A percentile compares a stretch with the other conserved stretches of the same genome.
These are phyloP conservation scores for Gilbertella persicaria DNA, from an alignment of 371 early-diverging fungal species.

Conservation along the genomic window DNA sequence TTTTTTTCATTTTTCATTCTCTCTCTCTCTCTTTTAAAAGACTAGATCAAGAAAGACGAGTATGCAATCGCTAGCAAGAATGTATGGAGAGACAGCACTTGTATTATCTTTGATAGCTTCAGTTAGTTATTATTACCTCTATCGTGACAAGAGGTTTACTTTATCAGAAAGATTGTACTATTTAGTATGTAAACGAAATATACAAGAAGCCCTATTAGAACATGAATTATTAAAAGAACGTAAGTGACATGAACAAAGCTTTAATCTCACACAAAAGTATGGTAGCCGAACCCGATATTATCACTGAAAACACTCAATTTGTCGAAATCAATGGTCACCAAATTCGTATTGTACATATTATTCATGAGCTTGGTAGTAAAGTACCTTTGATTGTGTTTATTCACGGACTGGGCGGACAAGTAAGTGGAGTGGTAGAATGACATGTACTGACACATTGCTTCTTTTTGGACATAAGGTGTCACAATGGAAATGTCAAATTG, in stretches of 20 bases:
- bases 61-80: not conserved
- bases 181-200: constrained; percentile 37
- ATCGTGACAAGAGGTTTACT: constrained; percentile 8
- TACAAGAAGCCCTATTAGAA: constrained; percentile 37
- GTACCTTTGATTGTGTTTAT: constrained; percentile 72
- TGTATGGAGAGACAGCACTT: constrained; percentile 10
- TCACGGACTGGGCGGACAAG: constrained; percentile 76
- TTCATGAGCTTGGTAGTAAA: constrained; percentile 66
- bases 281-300: constrained; percentile 45
- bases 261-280: too few species aligned
- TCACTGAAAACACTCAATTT: constrained; percentile 53
- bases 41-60: not conserved
- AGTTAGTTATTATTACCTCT: constrained; percentile 9
- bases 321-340: constrained; percentile 58
- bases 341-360: constrained; percentile 67
- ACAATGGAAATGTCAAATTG: constrained; percentile 69
- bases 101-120: constrained; percentile 12
- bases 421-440: constrained; percentile 19
- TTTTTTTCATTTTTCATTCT: not conserved
- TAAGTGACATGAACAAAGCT: constrained; percentile 16
- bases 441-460: not conserved
- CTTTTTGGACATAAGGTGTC: constrained; percentile 45
- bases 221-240: constrained; percentile 32
- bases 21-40: not conserved
- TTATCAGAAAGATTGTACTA: constrained; percentile 36